phyloP scores from a whole-genome alignment of 257 asterid genomes.

The Jacaranda copaia region DNA sequence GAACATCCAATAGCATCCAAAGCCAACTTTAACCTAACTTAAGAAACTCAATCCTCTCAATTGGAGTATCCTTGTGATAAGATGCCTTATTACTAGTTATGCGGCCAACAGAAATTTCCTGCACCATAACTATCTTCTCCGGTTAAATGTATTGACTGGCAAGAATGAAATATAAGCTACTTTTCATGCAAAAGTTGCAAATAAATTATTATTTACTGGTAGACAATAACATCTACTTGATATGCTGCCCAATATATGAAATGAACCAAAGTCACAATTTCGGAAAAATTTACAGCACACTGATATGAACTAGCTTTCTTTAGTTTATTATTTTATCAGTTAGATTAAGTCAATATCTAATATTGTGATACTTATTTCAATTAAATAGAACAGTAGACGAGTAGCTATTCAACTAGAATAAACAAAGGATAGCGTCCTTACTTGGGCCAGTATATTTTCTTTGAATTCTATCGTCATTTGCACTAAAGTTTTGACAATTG shows the following conservation, averaged over 20 bases:
- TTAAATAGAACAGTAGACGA: background rate
- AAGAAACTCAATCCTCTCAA: background rate
- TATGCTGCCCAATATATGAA: background rate
- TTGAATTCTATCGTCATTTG: background rate
- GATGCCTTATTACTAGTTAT: too few relatives aligned
- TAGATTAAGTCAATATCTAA: background rate
- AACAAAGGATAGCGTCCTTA: background rate
- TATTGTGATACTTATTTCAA: background rate
- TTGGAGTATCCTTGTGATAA: background rate
- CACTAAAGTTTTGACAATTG: background rate
- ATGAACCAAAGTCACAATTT: background rate
- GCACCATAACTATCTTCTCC: too few relatives aligned
- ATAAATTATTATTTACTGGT: background rate
- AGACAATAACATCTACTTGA: background rate
- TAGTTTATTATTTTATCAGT: background rate
- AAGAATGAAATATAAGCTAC: background rate
- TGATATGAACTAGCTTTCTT: background rate
- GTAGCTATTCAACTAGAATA: background rate
- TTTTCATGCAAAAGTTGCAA: conserved; percentile 4
- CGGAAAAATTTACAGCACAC: background rate
- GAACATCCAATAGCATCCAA: background rate
- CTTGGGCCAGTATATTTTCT: background rate
- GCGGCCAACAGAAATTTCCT: too few relatives aligned
- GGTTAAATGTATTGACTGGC: background rate
- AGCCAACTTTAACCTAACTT: background rate